Base-by-base conservation (phyloP, 805 yeast genomes). In the Starmerella vitae region DNA sequence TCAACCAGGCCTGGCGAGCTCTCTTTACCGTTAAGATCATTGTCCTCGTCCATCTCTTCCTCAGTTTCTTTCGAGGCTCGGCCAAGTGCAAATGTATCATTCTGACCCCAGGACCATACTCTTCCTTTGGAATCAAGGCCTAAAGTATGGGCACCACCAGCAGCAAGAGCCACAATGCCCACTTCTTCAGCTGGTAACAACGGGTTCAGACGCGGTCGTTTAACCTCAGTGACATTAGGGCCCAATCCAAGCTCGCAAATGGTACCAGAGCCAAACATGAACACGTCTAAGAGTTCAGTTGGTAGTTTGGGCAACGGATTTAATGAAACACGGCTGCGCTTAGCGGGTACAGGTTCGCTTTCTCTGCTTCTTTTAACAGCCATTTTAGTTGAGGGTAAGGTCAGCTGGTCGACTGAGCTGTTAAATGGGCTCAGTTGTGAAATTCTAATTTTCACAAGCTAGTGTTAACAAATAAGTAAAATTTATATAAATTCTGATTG, bases 241-340 rank as follows among this genome's bases (percentile, higher is more conserved):
- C 98, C 99, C n/a, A 91, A 66, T 1, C 99, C 99, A 21, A 91
- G 67, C 58, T 91, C 98, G 65, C 96, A 85, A 91, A 91, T 88
- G 0, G 94, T 77, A 2, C 98, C 98, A 1, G 93, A 73, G 30
- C 99, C 99, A 80, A 93, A 91, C 27, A 83, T 93, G 56, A 81
- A 88, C 3, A 91, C 67, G 54, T 85, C 91, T 38, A 88, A 62
- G 3, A 29, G 42, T 22, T 40, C 34, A 6, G 17, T 20, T 10
- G 43, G 22, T 10, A 44, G 41, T 7, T 17, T 18, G 20, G 52
- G 50, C 10, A 34, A 10, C 19, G 36, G 25, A 29, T 47, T 48
- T 26, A 44, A 34, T 20, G 38, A 10, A 18, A 37, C 25, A 10
- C 50, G 41, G 18, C 41, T 28, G 24, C 50, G 40, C 26, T 50